Conservation (phyloP, 352 stramenopile genomes). For the Phytophthora sojae region DNA sequence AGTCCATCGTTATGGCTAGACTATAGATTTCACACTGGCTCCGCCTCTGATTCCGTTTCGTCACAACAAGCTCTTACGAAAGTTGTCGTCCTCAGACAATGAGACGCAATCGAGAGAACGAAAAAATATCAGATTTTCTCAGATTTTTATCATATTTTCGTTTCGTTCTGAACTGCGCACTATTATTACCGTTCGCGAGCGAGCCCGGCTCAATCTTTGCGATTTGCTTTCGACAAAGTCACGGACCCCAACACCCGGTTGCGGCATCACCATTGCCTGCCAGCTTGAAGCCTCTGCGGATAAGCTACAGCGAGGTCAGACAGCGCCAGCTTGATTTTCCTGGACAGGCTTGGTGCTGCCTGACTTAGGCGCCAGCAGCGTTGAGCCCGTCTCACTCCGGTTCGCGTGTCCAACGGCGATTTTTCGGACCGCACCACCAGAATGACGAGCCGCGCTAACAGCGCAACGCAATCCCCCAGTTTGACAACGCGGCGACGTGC, state of each 20-base stretch:
- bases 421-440: not conserved
- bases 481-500: not conserved
- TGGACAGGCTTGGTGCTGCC: not conserved
- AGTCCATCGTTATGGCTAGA: too few species aligned
- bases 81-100: too few species aligned
- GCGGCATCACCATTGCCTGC: not conserved
- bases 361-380: not conserved
- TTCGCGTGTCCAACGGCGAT: slow-evolving; percentile 4
- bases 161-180: too few species aligned
- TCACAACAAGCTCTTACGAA: too few species aligned
- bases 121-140: too few species aligned
- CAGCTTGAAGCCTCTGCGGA: not conserved
- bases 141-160: too few species aligned
- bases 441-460: not conserved
- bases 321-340: not conserved
- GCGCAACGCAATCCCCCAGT: not conserved
- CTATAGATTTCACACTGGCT: too few species aligned
- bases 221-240: not conserved
- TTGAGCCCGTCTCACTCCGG: not conserved
- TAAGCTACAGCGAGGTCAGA: not conserved
- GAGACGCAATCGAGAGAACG: too few species aligned
- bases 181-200: slow-evolving; percentile 5
- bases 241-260: not conserved
- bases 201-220: not conserved
- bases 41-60: too few species aligned